A percentile compares a stretch with the other conserved stretches of the same genome.
phyloP scores from a whole-genome alignment of 352 stramenopile species.

The Plasmopara muralis region DNA sequence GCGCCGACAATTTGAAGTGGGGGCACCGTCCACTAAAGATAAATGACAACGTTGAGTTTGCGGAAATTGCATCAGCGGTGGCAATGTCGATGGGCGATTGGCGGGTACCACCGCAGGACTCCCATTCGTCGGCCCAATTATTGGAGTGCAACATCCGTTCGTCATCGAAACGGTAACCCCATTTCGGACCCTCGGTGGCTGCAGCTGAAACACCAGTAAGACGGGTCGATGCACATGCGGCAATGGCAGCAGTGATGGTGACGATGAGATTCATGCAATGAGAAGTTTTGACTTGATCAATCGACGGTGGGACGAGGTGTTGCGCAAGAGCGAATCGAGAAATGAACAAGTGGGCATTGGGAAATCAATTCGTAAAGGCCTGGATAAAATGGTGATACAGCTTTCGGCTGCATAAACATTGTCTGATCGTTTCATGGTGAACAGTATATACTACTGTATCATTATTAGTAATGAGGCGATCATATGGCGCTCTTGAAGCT shows the following conservation, averaged over 20 bases:
- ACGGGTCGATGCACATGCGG: slow-evolving; percentile 9
- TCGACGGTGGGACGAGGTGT: background rate
- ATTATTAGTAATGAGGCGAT: too few species aligned
- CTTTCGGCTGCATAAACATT: too few species aligned
- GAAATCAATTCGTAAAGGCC: too few species aligned
- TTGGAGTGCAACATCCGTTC: slow-evolving; percentile 19
- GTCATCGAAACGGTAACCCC: slow-evolving; percentile 26
- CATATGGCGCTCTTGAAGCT: too few species aligned
- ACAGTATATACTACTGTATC: too few species aligned
- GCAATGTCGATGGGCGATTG: slow-evolving; percentile 46
- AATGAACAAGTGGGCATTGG: too few species aligned
- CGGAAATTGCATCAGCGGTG: slow-evolving; percentile 8
- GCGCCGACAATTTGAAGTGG: slow-evolving; percentile 26
- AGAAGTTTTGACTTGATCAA: background rate
- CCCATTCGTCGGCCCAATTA: slow-evolving; percentile 22
- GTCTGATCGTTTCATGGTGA: too few species aligned
- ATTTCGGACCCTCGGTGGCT: slow-evolving; percentile 10
- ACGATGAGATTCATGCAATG: slow-evolving; percentile 24
- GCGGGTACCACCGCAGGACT: slow-evolving; percentile 19
- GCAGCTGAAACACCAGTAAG: slow-evolving; percentile 7
- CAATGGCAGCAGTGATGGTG: slow-evolving; percentile 14
- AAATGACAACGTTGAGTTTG: slow-evolving; percentile 16
- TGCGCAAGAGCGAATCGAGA: background rate
- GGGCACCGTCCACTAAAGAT: slow-evolving; percentile 27
- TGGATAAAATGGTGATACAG: too few species aligned